phyloP scores from a whole-genome alignment of 164 flowering plant species.

The Sedum album region DNA sequence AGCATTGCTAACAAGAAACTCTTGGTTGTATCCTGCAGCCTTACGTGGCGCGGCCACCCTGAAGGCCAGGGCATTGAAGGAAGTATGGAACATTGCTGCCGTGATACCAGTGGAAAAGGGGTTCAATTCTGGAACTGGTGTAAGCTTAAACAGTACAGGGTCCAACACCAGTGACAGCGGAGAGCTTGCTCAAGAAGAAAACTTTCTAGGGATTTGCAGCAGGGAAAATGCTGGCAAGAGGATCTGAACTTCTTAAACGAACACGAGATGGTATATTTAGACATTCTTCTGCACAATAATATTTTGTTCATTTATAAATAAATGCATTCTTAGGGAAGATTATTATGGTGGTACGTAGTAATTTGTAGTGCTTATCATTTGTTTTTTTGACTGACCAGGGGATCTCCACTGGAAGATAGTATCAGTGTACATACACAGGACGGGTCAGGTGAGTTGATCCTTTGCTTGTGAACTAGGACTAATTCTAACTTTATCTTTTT shows the following conservation, averaged over 20 bases:
- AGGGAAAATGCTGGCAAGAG: conserved; percentile 52
- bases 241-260: conserved; percentile 60
- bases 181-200: conserved; percentile 24
- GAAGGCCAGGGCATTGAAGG: conserved; percentile 62
- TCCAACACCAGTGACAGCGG: conserved; percentile 16
- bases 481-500: neutral
- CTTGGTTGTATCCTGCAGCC: conserved; percentile 25
- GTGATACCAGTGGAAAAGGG: conserved; percentile 42
- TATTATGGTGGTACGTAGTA: too few species aligned
- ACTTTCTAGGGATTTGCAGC: conserved; percentile 26
- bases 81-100: conserved; percentile 46
- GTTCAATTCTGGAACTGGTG: conserved; percentile 5
- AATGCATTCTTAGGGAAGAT: neutral
- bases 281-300: neutral
- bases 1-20: neutral
- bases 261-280: conserved; percentile 44
- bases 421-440: conserved; percentile 47
- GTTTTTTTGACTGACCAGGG: conserved; percentile 26
- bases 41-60: conserved; percentile 68
- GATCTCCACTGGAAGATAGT: conserved; percentile 75
- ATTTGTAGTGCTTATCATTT: neutral
- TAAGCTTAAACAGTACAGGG: conserved; percentile 1
- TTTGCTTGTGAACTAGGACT: neutral
- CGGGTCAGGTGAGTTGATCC: conserved; percentile 35
- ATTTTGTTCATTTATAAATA: neutral